Evolutionary conservation across 441 rosid species (phyloP), one percentile per base, ranked within the genome.

Genomic region (Euphorbia corollata): DNA sequence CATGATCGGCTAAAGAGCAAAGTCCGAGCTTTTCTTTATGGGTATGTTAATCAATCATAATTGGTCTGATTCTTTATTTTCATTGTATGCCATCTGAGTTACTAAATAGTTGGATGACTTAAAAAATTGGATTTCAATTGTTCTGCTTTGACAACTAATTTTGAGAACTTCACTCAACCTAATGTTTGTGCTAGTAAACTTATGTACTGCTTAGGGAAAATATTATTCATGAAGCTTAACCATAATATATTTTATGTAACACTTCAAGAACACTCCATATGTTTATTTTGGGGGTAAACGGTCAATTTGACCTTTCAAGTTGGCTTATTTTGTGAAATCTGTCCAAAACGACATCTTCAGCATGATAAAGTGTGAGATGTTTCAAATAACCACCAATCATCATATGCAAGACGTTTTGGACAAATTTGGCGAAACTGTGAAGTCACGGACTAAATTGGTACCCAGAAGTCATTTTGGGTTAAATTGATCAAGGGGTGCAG

Each of bases 1-100:
- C 70, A 91, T 77, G 88, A 87, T 59, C 84, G 94, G 73, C 86
- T 86, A 72, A 84, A 87, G 81, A 84, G 82, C 80, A 89, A 83
- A 73, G 27, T 88, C 67, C 83, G 86, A 75, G 84, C 98, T 69
- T 76, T 83, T 19, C 84, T 94, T 55, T 91, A 91, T 70, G 87
- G 91, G 99, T 94, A 83, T 19, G 88, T 71, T 32, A 5, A 8
- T 50, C 45, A 5, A 8, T 50, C 45, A 43, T 38, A 3, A 61
- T 13, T 67, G 36, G 20, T 39, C 38, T 3, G 4, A 6, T 67
- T 36, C 24, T 43, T 30, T 63, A 19, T 45, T 53, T 30, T n/a
- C 24, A 27, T 58, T 71, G 48, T 74, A 20, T 50, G 12, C 45
- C 23, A 19, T 67, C 22, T 56, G 51, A 47, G 30, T 64, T 15